Evolutionary conservation across 164 flowering plant genomes (phyloP).

Genomic region (Piper betle): DNA sequence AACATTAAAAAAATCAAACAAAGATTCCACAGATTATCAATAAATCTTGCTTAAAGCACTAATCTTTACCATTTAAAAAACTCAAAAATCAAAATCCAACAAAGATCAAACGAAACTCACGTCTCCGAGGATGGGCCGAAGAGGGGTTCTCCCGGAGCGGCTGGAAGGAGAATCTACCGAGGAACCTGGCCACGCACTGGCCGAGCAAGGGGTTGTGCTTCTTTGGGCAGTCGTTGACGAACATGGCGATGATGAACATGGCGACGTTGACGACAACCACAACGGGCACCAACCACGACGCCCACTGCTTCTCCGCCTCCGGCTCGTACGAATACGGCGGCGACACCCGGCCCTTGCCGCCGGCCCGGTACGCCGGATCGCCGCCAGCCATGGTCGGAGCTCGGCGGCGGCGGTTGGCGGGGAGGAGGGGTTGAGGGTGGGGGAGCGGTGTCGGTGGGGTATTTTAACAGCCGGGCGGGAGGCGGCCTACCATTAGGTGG

Average conservation of each 20-base stretch:
- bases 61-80: no score
- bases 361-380: constrained; percentile 40
- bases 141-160: constrained; percentile 59
- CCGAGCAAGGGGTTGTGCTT: constrained; percentile 9
- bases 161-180: constrained; percentile 68
- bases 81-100: neutral
- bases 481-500: no score
- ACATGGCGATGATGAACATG: constrained; percentile 55
- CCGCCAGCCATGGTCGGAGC: constrained; percentile 10
- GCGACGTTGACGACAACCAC: constrained; percentile 55
- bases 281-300: constrained; percentile 66
- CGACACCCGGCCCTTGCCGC: constrained; percentile 14
- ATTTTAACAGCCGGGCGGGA: no score
- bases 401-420: no score
- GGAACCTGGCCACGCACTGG: constrained; percentile 51
- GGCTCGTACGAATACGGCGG: constrained; percentile 6
- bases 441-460: no score
- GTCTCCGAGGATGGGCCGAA: constrained; percentile 72
- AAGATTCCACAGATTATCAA: neutral
- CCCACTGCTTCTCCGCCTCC: constrained; percentile 40
- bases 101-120: constrained; percentile 21
- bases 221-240: constrained; percentile 58
- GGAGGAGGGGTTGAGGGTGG: no score
- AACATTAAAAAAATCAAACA: neutral
- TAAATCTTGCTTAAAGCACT: no score